Base-by-base conservation (phyloP, 2,329 filamentous ascomycete genomes). In the Bertia moriformis region DNA sequence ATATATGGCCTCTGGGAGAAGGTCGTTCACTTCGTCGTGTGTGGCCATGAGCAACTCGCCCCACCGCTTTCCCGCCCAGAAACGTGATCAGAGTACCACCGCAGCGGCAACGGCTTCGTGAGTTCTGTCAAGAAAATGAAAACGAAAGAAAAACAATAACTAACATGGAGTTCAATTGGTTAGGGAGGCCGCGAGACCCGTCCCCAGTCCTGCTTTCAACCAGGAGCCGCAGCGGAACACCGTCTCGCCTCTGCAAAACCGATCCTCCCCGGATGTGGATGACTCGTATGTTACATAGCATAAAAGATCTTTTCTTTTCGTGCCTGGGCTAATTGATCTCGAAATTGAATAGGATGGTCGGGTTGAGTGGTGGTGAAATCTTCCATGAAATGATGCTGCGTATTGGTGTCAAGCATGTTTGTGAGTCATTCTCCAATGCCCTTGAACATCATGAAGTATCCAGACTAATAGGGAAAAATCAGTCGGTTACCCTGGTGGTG, bases 321-420 rank as follows among this genome's bases (percentile, higher is more conserved):
- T n/a, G n/a, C n/a, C n/a, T n/a, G n/a, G n/a, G n/a, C n/a, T n/a
- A n/a, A n/a, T n/a, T 29, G 24, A 29, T n/a, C 24, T 35, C 17
- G 10, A 35, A 10, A n/a, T 27, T 35, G 10, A 35, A 18, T 48
- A 85, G 80, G 43, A 93, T 96, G 60, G 86, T 96, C 54, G 89
- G 89, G 46, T 89, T 88, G 71, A 93, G 78, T 38, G 89, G 91
- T 55, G 91, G 91, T 55, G 81, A 95, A 61, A 95, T 96, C 51
- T 94, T 96, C 62, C 88, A 96, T 61, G 89, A 96, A 65, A 96
- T 96, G 89, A 95, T 98, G 88, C 71, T 93, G 44, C 73, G 89
- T 54, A 83, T 89, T 51, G 74, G 70, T 50, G 89, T 98, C 41
- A 91, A 95, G 66, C 86, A 95, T 59, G 74, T 96, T 54, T 96